Percentiles rank a stretch among this genome's conserved stretches.
Conservation (phyloP, 2,329 filamentous ascomycete genomes). For the Westerdykella sp. region DNA sequence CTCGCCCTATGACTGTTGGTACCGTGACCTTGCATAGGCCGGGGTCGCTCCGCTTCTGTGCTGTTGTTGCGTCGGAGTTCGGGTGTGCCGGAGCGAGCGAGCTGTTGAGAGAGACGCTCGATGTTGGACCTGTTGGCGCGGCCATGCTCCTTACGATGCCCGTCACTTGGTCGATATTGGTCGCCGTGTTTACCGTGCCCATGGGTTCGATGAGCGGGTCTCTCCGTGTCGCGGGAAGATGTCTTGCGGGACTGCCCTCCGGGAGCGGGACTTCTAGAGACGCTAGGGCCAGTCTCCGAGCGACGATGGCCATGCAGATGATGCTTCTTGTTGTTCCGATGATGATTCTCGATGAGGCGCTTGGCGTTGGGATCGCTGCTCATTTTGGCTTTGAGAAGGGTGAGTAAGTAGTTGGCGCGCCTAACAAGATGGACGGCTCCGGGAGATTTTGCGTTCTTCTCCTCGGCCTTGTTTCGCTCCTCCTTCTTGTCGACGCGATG, state of each 20-base stretch:
- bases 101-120: constrained; percentile 34
- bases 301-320: constrained; percentile 51
- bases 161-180: constrained; percentile 27
- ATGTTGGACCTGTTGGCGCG: constrained; percentile 29
- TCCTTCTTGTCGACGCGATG: constrained; percentile 98
- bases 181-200: constrained; percentile 36
- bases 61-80: constrained; percentile 41
- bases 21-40: constrained; percentile 32
- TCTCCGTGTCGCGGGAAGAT: constrained; percentile 32
- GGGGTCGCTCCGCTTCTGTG: constrained; percentile 48
- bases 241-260: constrained; percentile 32
- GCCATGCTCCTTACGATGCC: constrained; percentile 33
- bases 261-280: constrained; percentile 67
- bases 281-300: constrained; percentile 51
- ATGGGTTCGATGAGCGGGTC: constrained; percentile 31
- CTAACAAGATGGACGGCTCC: constrained; percentile 96
- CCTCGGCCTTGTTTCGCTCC: constrained; percentile 70
- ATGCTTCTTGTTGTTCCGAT: constrained; percentile 86
- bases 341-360: constrained; percentile 81
- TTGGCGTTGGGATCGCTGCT: constrained; percentile 66
- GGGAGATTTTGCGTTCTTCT: constrained; percentile 74
- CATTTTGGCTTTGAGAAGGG: constrained; percentile 85
- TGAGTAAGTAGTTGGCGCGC: constrained; percentile 88
- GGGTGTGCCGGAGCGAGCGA: constrained; percentile 38
- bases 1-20: constrained; percentile 21